A percentile compares a stretch with the other conserved stretches of the same genome.
phyloP scores from a whole-genome alignment of 306 rosid species.

The Acmispon strigosus region DNA sequence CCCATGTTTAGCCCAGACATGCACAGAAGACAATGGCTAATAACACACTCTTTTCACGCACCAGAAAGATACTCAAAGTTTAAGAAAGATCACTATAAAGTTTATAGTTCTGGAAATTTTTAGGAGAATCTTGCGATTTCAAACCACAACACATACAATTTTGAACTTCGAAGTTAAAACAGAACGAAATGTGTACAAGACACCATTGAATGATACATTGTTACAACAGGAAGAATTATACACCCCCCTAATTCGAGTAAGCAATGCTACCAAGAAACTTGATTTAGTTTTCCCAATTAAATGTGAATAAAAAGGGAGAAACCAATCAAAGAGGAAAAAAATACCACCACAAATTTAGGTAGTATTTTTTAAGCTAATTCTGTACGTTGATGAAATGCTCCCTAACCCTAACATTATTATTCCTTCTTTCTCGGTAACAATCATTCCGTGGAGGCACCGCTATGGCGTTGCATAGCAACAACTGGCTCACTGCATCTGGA shows the following conservation, averaged over 20 bases:
- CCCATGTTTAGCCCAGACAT: too few species aligned
- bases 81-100: too few species aligned
- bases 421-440: neutral
- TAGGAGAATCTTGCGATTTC: neutral
- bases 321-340: neutral
- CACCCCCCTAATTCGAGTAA: conserved; percentile 14
- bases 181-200: neutral
- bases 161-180: neutral
- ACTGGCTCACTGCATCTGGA: conserved; percentile 81
- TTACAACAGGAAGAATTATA: conserved; percentile 23
- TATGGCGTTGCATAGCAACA: conserved; percentile 78
- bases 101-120: neutral
- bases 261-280: conserved; percentile 17
- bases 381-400: conserved; percentile 26
- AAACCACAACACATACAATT: neutral
- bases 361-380: conserved; percentile 33
- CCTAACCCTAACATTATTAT: conserved; percentile 10
- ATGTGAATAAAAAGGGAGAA: conserved; percentile 19
- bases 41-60: too few species aligned
- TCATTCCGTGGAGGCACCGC: conserved; percentile 36
- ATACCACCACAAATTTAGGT: conserved; percentile 39
- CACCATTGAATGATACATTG: conserved; percentile 15
- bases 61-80: too few species aligned
- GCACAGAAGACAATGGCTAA: too few species aligned
- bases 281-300: conserved; percentile 19